A percentile compares a stretch with the other conserved stretches of the same genome.
These are phyloP conservation scores for Cyclostephanos tholiformis DNA, from an alignment of 108 stramenopile genomes.

Conservation along the genomic window DNA sequence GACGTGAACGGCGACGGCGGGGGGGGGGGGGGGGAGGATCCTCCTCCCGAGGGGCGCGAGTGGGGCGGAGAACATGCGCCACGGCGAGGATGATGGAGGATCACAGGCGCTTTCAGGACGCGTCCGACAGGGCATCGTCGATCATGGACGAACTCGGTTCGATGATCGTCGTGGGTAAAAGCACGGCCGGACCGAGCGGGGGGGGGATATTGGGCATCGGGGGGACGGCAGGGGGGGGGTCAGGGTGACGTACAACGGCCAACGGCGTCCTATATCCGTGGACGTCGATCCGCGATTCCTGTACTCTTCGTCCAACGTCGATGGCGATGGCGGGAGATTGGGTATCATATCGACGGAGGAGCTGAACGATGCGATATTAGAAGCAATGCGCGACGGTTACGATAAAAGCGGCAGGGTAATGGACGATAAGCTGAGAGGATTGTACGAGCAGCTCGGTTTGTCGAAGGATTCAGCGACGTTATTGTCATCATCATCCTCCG, in stretches of 20 bases:
- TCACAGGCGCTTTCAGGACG: slow-evolving; percentile 46
- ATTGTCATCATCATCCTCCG: neutral
- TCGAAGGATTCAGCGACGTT: neutral
- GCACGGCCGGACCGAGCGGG: slow-evolving; percentile 20
- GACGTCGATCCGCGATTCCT: slow-evolving; percentile 47
- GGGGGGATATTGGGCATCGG: slow-evolving; percentile 14
- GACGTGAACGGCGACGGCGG: too few species aligned
- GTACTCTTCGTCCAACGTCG: slow-evolving; percentile 15
- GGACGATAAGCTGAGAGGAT: slow-evolving; percentile 40
- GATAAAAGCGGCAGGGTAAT: slow-evolving; percentile 32
- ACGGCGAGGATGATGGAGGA: slow-evolving; percentile 53
- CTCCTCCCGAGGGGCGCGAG: too few species aligned
- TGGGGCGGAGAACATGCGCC: slow-evolving; percentile 12
- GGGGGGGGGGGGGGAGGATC: too few species aligned
- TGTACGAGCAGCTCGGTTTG: slow-evolving; percentile 54
- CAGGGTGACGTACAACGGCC: slow-evolving; percentile 48
- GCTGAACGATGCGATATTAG: slow-evolving; percentile 40
- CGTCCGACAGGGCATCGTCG: slow-evolving; percentile 30
- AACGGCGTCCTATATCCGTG: slow-evolving; percentile 32
- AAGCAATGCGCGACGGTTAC: slow-evolving; percentile 44
- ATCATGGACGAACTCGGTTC: slow-evolving; percentile 46
- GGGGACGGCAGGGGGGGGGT: slow-evolving; percentile 26
- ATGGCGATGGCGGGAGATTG: neutral
- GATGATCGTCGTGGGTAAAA: slow-evolving; percentile 34
- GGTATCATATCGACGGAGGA: slow-evolving; percentile 23